Conservation (phyloP, 116 monocot genomes). For the Thalassia testudinum region DNA sequence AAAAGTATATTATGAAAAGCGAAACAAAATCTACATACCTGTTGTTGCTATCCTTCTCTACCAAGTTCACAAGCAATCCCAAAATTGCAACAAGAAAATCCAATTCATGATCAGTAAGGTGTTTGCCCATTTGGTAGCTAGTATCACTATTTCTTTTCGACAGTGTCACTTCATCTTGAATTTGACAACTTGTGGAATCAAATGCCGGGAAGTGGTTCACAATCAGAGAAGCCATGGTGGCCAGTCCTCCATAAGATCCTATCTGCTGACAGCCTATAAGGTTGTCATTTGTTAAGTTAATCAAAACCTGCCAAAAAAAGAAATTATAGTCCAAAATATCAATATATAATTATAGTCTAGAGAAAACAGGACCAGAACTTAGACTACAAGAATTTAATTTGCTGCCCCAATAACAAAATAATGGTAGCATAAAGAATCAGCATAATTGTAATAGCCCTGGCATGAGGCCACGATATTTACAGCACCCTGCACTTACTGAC, state of each 20-base stretch:
- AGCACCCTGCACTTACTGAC: too few species aligned
- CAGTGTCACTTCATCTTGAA: not conserved
- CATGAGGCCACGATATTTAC: too few species aligned
- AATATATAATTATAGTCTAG: too few species aligned
- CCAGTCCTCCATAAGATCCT: conserved; percentile 72
- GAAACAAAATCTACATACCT: too few species aligned
- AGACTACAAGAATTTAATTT: too few species aligned
- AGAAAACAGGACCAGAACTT: too few species aligned
- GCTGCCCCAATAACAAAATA: too few species aligned
- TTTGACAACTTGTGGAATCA: conserved; percentile 9
- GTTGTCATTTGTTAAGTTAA: conserved; percentile 99
- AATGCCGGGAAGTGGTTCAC: conserved; percentile 80
- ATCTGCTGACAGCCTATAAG: conserved; percentile 82
- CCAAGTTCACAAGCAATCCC: conserved; percentile 97
- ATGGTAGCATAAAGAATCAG: too few species aligned
- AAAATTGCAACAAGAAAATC: conserved; percentile 97
- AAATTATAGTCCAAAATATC: not conserved
- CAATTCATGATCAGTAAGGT: conserved; percentile 61
- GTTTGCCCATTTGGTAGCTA: conserved; percentile 21
- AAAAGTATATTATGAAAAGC: too few species aligned
- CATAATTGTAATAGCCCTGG: too few species aligned
- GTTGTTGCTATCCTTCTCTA: conserved; percentile 90
- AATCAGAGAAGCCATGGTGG: conserved; percentile 75
- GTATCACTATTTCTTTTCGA: conserved; percentile 1
- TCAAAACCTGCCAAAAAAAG: conserved; percentile 66